Base-by-base conservation (phyloP, 208 protist genomes). In the Leishmania gerbilli region DNA sequence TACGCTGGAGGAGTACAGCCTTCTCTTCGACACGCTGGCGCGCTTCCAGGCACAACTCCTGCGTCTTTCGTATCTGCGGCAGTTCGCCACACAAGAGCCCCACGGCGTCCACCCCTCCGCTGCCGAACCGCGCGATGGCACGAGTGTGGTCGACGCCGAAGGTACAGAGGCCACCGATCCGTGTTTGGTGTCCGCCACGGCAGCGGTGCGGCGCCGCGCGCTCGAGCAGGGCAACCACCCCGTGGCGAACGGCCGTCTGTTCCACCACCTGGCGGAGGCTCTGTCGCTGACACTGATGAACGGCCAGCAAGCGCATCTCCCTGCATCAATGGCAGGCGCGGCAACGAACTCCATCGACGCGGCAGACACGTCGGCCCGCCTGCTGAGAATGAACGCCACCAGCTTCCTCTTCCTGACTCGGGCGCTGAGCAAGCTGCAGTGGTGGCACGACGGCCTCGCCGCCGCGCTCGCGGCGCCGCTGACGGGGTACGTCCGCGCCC, bases 381-480 rank as follows among this genome's bases (percentile, higher is more conserved):
- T 85, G 69, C 34, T 81, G 64, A n/a, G 51, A 75, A 60, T 89
- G 55, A 60, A 81, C 42, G 56, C 84, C 40, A 79, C 84, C 27
- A 88, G 85, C 13, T 88, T 95, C 34, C 87, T 93, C 68, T 95
- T 95, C 74, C 82, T 95, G 42, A 89, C 84, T 6, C 83, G 91
- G 11, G 92, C 92, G n/a, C 82, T 95, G 49, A 83, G 87, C 27
- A 89, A 88, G 64, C 88, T 95, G 68, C 74, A 76, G 6, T 93
- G 86, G 86, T 91, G 93, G 78, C 65, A 83, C 76, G 42, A 56
- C 21, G 74, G 76, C 0, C 85, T 91, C 72, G 71, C 82, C 31
- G 76, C 85, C 1, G 85, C 90, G 37, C 80, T 95, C 17, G 74
- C 88, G 42, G 81, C 86, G 27, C 83, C 83, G 65, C 81, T 95